A percentile compares a stretch with the other conserved stretches of the same genome.
These are phyloP conservation scores for Colletotrichum cuscutae DNA, from an alignment of 2,329 filamentous ascomycete genomes.

Conservation along the genomic window DNA sequence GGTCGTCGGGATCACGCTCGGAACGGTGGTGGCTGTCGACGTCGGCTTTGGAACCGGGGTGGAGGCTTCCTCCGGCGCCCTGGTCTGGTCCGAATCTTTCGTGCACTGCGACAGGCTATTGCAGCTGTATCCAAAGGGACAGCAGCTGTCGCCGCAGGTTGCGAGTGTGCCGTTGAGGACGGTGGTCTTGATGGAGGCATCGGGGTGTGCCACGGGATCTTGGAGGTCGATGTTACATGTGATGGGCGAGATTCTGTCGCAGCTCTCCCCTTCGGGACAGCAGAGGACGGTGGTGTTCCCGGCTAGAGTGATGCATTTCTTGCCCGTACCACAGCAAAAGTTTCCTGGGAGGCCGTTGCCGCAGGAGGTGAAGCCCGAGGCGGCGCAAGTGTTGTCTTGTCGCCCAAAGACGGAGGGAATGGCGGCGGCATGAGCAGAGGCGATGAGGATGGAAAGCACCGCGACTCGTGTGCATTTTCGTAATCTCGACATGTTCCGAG, in stretches of 20 bases:
- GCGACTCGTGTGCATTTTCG: slow-evolving; percentile 47
- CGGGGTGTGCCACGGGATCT: slow-evolving; percentile 65
- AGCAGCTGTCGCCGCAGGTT: slow-evolving; percentile 71
- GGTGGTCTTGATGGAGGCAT: slow-evolving; percentile 73
- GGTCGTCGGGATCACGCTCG: slow-evolving; percentile 36
- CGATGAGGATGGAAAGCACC: slow-evolving; percentile 49
- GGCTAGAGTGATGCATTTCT: slow-evolving; percentile 70
- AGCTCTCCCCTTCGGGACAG: slow-evolving; percentile 69
- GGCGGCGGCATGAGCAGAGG: slow-evolving; percentile 50
- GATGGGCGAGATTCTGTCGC: slow-evolving; percentile 71
- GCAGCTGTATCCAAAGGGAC: slow-evolving; percentile 79
- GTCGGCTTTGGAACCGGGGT: slow-evolving; percentile 35
- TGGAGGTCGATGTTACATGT: slow-evolving; percentile 72
- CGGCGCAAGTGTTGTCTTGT: slow-evolving; percentile 60
- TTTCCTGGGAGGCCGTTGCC: slow-evolving; percentile 64
- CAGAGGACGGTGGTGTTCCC: slow-evolving; percentile 75
- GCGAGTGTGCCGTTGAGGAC: slow-evolving; percentile 66
- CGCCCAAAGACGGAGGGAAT: slow-evolving; percentile 55
- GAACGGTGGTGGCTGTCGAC: slow-evolving; percentile 36
- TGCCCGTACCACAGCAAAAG: slow-evolving; percentile 72
- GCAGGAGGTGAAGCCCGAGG: slow-evolving; percentile 62
- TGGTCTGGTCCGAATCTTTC: slow-evolving; percentile 61
- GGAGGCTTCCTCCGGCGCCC: slow-evolving; percentile 40
- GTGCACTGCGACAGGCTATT: slow-evolving; percentile 59
- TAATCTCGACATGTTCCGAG: slow-evolving; percentile 41